Evolutionary conservation across 2,329 filamentous ascomycete genomes (phyloP), one percentile per base, ranked within the genome.

Genomic region (Exophiala oligosperma): DNA sequence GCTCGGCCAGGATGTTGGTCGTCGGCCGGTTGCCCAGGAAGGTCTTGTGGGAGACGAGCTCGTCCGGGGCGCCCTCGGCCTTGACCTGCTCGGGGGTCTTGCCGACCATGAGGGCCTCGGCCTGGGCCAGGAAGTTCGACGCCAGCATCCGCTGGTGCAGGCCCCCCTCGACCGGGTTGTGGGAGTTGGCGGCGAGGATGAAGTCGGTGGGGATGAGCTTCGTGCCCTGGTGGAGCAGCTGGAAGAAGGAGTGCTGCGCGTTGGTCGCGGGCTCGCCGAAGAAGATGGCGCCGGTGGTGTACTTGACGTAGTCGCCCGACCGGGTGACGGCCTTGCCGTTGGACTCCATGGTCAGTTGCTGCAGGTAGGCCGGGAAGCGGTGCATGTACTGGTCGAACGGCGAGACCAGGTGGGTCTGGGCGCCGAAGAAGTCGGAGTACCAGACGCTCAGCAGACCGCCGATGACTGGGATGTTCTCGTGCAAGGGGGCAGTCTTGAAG

Each of bases 191-290:
- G 40, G 94, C 94, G 69, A 99, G 81, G 79, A 99, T 95, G 81
- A 99, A 99, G 79, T 99, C 94, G 68, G 93, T 89, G 14, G 94
- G 94, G 73, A 99, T 97, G 71, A 99, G 87, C 85, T 97, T 97
- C 69, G 94, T 99, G 71, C 94, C 94, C 78, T 99, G 94, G 83
- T 99, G 94, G 59, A 99, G 87, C 49, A 99, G 88, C 84, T 99
- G 94, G 88, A 96, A 99, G 87, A 99, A 99, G 61, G 94, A 97
- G 85, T 99, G 94, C 81, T 99, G 94, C 46, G 94, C 94, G 74
- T 99, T 99, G 75, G 94, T 99, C 77, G 92, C 95, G 54, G 94
- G 94, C 83, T 99, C 94, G 72, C 94, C 94, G 73, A 99, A 99
- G 64, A 99, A 81, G 73, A 99, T 93, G 54, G 94, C 86, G 49